phyloP scores from a whole-genome alignment of 2,329 filamentous ascomycete species.

The Clarireedia monteithiana region DNA sequence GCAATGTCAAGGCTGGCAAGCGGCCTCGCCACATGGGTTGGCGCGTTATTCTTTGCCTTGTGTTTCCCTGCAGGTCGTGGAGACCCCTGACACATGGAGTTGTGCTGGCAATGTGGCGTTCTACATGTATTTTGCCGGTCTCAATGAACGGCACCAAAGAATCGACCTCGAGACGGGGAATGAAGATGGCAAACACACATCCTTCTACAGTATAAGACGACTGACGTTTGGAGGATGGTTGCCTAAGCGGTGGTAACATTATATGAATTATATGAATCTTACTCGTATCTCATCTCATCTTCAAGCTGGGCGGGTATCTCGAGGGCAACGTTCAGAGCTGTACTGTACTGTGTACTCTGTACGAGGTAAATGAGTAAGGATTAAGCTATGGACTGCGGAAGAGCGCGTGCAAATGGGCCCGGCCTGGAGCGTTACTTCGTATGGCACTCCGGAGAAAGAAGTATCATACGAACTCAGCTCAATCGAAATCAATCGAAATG shows the following conservation, averaged over 20 bases:
- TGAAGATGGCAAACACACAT: not conserved
- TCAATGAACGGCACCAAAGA: not conserved
- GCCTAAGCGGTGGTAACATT: not conserved
- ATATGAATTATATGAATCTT: not conserved
- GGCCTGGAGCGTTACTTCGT: no score
- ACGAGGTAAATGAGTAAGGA: not conserved
- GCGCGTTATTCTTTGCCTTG: slow-evolving; percentile 1
- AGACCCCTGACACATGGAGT: slow-evolving; percentile 1
- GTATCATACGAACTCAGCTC: no score
- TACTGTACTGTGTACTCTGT: not conserved
- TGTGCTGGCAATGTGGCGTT: not conserved
- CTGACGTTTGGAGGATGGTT: not conserved
- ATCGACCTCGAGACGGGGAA: not conserved
- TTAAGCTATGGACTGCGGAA: no score
- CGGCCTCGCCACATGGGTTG: not conserved
- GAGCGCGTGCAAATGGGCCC: no score
- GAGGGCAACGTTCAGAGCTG: not conserved
- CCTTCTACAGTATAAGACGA: not conserved
- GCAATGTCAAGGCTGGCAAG: slow-evolving; percentile 5
- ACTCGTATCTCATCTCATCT: slow-evolving; percentile 8
- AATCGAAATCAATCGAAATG: no score
- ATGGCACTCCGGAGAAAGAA: no score
- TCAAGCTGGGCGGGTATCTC: slow-evolving; percentile 1
- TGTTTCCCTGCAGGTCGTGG: slow-evolving; percentile 7
- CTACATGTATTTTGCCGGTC: not conserved